These are phyloP conservation scores for Knufia fluminis DNA, from an alignment of 2,329 filamentous ascomycete genomes.

Conservation along the genomic window DNA sequence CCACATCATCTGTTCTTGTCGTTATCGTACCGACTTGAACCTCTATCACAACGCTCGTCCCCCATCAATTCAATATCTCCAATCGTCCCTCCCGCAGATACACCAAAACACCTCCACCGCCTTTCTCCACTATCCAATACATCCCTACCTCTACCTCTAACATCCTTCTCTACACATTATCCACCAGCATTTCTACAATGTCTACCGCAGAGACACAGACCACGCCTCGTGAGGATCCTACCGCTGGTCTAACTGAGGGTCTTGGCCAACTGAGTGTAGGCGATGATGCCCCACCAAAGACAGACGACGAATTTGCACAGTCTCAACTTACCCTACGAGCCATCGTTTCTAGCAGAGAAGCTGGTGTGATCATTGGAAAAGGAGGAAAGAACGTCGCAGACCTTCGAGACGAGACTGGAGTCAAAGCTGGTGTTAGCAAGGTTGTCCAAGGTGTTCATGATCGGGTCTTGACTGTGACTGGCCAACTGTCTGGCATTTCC, in stretches of 20 bases:
- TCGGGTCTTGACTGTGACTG: slow-evolving; percentile 90
- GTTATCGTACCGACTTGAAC: neutral
- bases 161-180: neutral
- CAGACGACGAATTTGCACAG: slow-evolving; percentile 92
- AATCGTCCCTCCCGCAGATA: slow-evolving; percentile 24
- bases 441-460: slow-evolving; percentile 96
- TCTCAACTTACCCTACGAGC: slow-evolving; percentile 88
- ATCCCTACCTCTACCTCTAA: neutral
- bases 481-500: slow-evolving; percentile 76
- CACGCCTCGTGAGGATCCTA: slow-evolving; percentile 48
- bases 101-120: slow-evolving; percentile 18
- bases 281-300: slow-evolving; percentile 69
- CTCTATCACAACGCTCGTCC: neutral
- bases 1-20: neutral
- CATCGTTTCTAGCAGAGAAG: slow-evolving; percentile 98
- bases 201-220: slow-evolving; percentile 34
- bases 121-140: slow-evolving; percentile 3
- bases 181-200: slow-evolving; percentile 10
- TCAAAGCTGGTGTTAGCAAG: slow-evolving; percentile 97
- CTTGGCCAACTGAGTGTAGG: slow-evolving; percentile 59
- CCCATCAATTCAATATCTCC: slow-evolving; percentile 6
- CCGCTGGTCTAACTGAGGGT: slow-evolving; percentile 49
- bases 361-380: slow-evolving; percentile 98
- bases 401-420: slow-evolving; percentile 90
- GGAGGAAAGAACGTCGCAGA: slow-evolving; percentile 97